phyloP scores from a whole-genome alignment of 1,139 yeast genomes.

The Geotrichum australiense region DNA sequence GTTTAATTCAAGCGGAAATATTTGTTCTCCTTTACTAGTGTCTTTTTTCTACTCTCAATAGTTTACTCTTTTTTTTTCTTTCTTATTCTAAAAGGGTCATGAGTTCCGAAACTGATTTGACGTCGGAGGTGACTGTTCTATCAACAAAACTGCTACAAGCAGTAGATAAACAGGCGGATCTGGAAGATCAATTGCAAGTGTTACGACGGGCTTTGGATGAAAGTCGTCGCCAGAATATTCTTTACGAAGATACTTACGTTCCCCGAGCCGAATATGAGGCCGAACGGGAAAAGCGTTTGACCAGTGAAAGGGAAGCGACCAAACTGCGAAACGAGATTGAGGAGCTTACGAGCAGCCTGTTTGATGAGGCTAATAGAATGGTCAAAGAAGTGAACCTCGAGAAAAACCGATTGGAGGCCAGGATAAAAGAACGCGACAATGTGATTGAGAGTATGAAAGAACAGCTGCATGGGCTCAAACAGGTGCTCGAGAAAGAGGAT shows the following conservation, averaged over 20 bases:
- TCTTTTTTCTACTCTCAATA: not conserved
- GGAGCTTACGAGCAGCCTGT: conserved; percentile 59
- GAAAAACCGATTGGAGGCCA: conserved; percentile 33
- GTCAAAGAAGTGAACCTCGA: conserved; percentile 55
- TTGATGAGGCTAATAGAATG: conserved; percentile 66
- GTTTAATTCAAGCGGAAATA: not conserved
- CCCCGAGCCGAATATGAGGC: conserved; percentile 18
- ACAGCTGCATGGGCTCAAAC: conserved; percentile 65
- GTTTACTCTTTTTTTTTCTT: too few relatives aligned
- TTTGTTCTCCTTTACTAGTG: not conserved
- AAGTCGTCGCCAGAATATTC: conserved; percentile 25
- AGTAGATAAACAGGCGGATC: conserved; percentile 33
- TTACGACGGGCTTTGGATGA: conserved; percentile 28
- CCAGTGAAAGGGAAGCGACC: conserved; percentile 47
- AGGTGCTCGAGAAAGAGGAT: conserved; percentile 44
- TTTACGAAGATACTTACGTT: conserved; percentile 26
- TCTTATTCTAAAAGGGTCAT: too few relatives aligned
- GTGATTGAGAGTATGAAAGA: conserved; percentile 59
- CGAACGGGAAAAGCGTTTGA: conserved; percentile 28
- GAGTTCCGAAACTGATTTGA: conserved; percentile 13
- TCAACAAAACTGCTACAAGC: conserved; percentile 35
- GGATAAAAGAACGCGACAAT: conserved; percentile 60
- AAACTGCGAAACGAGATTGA: conserved; percentile 59
- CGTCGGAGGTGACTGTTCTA: conserved; percentile 32
- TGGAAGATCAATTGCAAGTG: conserved; percentile 33